Evolutionary conservation across 1,284 basidiomycete species (phyloP).

Genomic region (Fomitopsis betulina): DNA sequence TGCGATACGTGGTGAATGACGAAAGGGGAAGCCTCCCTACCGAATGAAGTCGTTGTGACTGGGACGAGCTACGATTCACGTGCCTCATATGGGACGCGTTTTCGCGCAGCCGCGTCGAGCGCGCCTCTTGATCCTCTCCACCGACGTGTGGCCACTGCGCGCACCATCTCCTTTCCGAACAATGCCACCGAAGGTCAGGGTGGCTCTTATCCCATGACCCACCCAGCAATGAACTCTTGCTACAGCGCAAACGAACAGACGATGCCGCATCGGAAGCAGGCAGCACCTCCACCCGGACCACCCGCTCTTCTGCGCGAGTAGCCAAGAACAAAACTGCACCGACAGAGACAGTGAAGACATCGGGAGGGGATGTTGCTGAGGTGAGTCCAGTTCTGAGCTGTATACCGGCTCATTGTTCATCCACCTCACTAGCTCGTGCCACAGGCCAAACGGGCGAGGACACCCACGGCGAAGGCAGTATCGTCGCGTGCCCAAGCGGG

Average conservation of each 20-base stretch:
- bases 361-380: neutral
- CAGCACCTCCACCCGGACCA: conserved; percentile 34
- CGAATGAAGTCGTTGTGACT: no score
- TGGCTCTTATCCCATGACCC: no score
- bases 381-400: neutral
- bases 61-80: neutral
- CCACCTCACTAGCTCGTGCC: conserved; percentile 8
- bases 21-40: no score
- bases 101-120: neutral
- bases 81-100: neutral
- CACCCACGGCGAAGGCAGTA: conserved; percentile 22
- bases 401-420: neutral
- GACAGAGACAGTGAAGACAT: neutral
- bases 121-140: neutral
- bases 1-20: no score
- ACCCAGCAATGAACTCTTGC: neutral
- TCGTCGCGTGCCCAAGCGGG: conserved; percentile 17
- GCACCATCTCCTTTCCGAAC: conserved; percentile 5
- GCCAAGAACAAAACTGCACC: conserved; percentile 7
- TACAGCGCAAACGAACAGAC: conserved; percentile 39
- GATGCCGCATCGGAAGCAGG: conserved; percentile 25
- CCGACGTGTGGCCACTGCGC: neutral
- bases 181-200: conserved; percentile 21
- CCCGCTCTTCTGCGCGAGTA: conserved; percentile 42
- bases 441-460: conserved; percentile 17